Percentiles rank a stretch among this genome's conserved stretches.
These are phyloP conservation scores for Podaxis carcinomalis DNA, from an alignment of 768 basidiomycete species.

Conservation along the genomic window DNA sequence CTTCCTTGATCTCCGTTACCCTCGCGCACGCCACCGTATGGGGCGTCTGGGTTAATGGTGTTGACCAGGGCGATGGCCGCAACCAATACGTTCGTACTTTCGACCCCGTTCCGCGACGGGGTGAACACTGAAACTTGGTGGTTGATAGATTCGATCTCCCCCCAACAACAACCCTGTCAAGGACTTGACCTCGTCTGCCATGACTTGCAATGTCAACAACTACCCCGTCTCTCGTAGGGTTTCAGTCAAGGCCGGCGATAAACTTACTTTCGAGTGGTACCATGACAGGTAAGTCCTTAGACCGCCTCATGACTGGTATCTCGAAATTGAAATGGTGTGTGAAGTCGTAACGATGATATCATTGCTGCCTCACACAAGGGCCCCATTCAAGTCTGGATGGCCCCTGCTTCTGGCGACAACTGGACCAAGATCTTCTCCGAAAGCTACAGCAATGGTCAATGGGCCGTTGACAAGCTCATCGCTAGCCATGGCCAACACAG, in stretches of 20 bases:
- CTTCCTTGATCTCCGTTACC: slow-evolving; percentile 18
- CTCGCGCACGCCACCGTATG: slow-evolving; percentile 31
- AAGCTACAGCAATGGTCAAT: slow-evolving; percentile 20
- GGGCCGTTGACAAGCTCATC: slow-evolving; percentile 31
- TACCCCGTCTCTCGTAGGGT: slow-evolving; percentile 25
- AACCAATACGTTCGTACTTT: slow-evolving; percentile 24
- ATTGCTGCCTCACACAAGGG: slow-evolving; percentile 31
- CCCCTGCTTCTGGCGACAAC: slow-evolving; percentile 22
- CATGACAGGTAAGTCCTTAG: slow-evolving; percentile 23
- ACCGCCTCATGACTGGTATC: background rate
- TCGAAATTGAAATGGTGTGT: background rate
- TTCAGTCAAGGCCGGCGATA: slow-evolving; percentile 26
- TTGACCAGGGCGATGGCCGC: slow-evolving; percentile 30
- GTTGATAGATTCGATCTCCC: slow-evolving; percentile 29
- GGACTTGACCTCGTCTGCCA: slow-evolving; percentile 25
- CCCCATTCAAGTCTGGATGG: slow-evolving; percentile 30
- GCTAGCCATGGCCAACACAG: slow-evolving; percentile 26
- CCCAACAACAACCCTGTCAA: slow-evolving; percentile 33
- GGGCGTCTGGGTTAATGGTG: slow-evolving; percentile 33
- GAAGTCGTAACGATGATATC: slow-evolving; percentile 32
- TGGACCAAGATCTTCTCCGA: slow-evolving; percentile 32
- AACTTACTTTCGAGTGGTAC: slow-evolving; percentile 32
- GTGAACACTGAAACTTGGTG: background rate
- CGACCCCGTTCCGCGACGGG: background rate
- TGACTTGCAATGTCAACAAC: slow-evolving; percentile 30